Conservation (phyloP, 1,139 yeast species). For the Keqinozyma sinolaborantium region DNA sequence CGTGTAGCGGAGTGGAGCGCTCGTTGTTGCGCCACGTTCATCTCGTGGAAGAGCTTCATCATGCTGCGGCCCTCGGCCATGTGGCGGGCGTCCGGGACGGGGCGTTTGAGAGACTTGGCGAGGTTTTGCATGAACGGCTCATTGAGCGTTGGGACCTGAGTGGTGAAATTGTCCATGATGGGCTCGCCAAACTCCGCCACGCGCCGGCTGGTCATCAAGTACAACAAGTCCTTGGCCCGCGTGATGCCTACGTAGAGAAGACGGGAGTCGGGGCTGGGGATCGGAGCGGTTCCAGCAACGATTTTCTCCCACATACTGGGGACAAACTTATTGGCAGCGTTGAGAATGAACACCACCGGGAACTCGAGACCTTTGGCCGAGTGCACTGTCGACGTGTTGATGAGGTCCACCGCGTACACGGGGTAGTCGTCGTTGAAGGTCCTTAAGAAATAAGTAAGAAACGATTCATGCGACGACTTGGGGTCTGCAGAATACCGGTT, state of each 20-base stretch:
- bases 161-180: conserved; percentile 10
- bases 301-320: conserved; percentile 16
- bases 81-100: conserved; percentile 7
- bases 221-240: conserved; percentile 54
- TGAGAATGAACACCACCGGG: conserved; percentile 61
- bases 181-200: conserved; percentile 7
- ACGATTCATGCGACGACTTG: conserved; percentile 12
- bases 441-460: conserved; percentile 37
- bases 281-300: conserved; percentile 3
- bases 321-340: conserved; percentile 17
- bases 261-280: conserved; percentile 21
- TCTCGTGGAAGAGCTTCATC: conserved; percentile 6
- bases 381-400: conserved; percentile 63
- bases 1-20: not conserved
- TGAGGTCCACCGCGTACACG: conserved; percentile 20
- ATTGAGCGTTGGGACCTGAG: conserved; percentile 11
- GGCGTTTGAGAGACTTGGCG: conserved; percentile 4
- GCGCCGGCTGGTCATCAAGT: conserved; percentile 18
- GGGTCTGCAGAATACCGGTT: conserved; percentile 11
- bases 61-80: conserved; percentile 9
- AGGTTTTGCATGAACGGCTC: conserved; percentile 5
- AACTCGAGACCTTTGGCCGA: conserved; percentile 71
- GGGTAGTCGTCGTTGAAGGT: conserved; percentile 45
- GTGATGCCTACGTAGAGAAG: conserved; percentile 64
- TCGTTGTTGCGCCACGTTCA: not conserved